Evolutionary conservation across 306 rosid species (phyloP).

Genomic region (Citrullus mucosospermus): DNA sequence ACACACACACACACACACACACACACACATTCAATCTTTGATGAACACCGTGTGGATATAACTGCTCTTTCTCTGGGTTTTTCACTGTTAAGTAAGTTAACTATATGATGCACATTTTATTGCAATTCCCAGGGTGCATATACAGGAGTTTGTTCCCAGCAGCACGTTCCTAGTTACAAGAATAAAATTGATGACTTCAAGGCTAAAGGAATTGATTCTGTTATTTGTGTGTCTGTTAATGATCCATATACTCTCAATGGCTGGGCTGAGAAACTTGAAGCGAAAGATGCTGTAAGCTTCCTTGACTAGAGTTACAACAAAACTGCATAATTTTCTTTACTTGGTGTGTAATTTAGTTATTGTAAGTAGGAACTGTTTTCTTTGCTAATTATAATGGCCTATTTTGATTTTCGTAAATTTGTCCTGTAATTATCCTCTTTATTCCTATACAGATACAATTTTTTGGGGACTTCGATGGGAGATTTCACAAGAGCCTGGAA

Average conservation of each 20-base stretch:
- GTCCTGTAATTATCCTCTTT: neutral
- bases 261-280: constrained; percentile 84
- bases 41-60: neutral
- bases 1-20: no score
- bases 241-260: constrained; percentile 71
- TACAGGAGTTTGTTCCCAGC: constrained; percentile 81
- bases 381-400: neutral
- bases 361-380: neutral
- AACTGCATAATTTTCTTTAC: neutral
- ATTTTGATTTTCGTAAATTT: neutral
- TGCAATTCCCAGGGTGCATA: constrained; percentile 65
- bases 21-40: neutral
- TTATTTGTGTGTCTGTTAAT: constrained; percentile 74
- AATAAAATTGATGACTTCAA: constrained; percentile 58
- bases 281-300: constrained; percentile 60
- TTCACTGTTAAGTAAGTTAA: neutral
- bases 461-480: constrained; percentile 89
- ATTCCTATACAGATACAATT: constrained; percentile 57
- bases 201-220: constrained; percentile 70
- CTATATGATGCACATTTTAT: neutral
- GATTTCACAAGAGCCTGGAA: constrained; percentile 83
- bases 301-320: neutral
- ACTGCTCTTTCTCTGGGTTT: neutral
- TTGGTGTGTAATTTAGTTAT: neutral
- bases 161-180: constrained; percentile 86